Conservation (phyloP, 2,329 filamentous ascomycete species). For the Celoporthe dispersa region DNA sequence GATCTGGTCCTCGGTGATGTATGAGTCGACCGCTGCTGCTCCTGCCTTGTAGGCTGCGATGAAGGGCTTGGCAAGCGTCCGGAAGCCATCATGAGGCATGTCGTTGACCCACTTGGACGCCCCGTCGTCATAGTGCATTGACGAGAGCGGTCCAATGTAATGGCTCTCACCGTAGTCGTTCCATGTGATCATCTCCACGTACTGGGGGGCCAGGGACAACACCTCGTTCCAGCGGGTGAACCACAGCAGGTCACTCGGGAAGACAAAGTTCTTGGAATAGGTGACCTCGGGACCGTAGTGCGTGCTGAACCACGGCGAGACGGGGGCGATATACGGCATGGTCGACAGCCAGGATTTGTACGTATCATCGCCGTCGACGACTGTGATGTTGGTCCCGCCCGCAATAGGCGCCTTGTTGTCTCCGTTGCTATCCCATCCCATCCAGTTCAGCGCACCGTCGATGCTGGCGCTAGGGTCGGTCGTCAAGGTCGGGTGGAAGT, state of each 20-base stretch:
- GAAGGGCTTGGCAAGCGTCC: slow-evolving; percentile 58
- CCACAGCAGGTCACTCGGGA: slow-evolving; percentile 29
- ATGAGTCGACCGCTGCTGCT: slow-evolving; percentile 38
- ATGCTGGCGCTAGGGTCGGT: slow-evolving; percentile 41
- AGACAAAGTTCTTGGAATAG: slow-evolving; percentile 30
- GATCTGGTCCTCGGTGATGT: slow-evolving; percentile 53
- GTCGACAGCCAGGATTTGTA: slow-evolving; percentile 43
- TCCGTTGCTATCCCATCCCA: slow-evolving; percentile 48
- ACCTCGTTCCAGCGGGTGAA: slow-evolving; percentile 29
- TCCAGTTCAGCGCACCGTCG: slow-evolving; percentile 48
- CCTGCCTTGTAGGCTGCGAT: slow-evolving; percentile 58
- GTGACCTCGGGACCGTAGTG: slow-evolving; percentile 28
- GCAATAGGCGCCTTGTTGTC: slow-evolving; percentile 54
- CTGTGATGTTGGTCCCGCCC: slow-evolving; percentile 42
- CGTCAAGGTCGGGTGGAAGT: slow-evolving; percentile 50
- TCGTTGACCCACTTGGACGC: slow-evolving; percentile 34
- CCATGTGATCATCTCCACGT: slow-evolving; percentile 30
- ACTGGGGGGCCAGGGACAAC: slow-evolving; percentile 20
- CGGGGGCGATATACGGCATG: slow-evolving; percentile 32
- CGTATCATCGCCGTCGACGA: slow-evolving; percentile 43
- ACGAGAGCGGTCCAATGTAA: slow-evolving; percentile 29
- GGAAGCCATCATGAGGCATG: slow-evolving; percentile 55
- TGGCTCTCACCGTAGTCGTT: slow-evolving; percentile 31
- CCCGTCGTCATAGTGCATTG: slow-evolving; percentile 27
- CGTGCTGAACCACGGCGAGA: slow-evolving; percentile 31